Evolutionary conservation across 2,329 filamentous ascomycete genomes (phyloP).

Genomic region (Acarospora socialis): DNA sequence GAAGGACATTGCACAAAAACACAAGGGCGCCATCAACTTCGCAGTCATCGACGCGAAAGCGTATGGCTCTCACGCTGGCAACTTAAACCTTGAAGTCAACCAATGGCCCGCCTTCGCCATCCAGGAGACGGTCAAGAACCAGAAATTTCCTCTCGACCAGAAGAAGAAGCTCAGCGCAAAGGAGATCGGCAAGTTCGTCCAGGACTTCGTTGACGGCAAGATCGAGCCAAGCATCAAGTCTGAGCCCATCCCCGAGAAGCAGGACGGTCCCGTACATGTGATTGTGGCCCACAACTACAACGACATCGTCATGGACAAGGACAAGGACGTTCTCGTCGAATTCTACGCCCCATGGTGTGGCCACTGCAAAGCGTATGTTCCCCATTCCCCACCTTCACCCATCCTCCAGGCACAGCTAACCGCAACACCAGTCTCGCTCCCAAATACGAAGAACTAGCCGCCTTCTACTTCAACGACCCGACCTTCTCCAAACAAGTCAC

Average conservation of each 20-base stretch:
- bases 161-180: conserved; percentile 61
- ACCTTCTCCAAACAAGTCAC: conserved; percentile 44
- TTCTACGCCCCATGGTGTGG: conserved; percentile 87
- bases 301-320: conserved; percentile 76
- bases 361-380: conserved; percentile 50
- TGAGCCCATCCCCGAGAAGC: conserved; percentile 84
- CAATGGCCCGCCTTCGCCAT: conserved; percentile 97
- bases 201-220: conserved; percentile 75
- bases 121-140: conserved; percentile 87
- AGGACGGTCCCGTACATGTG: conserved; percentile 76
- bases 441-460: conserved; percentile 52
- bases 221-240: conserved; percentile 95
- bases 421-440: conserved; percentile 38
- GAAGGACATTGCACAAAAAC: conserved; percentile 77
- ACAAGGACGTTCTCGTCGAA: conserved; percentile 94
- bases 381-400: conserved; percentile 6
- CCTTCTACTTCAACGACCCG: conserved; percentile 37
- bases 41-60: conserved; percentile 90
- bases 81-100: conserved; percentile 92
- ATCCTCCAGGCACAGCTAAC: conserved; percentile 9
- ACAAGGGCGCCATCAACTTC: conserved; percentile 93
- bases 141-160: conserved; percentile 91
- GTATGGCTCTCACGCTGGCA: conserved; percentile 87
- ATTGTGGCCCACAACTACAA: conserved; percentile 93
- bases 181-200: conserved; percentile 66